Conservation (phyloP, 345 rosid species). For the Citrus inodora region DNA sequence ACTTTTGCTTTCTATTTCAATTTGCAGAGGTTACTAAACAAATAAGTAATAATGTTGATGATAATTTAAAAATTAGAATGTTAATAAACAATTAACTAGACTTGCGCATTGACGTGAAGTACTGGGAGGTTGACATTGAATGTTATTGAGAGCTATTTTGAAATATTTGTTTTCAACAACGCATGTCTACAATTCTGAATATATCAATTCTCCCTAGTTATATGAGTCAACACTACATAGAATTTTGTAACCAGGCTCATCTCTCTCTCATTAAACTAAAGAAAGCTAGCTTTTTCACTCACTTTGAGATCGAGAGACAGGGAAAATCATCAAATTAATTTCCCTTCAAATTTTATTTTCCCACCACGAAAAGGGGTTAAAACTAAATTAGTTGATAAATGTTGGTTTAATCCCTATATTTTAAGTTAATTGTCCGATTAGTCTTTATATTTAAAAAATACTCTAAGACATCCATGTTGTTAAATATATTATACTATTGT, state of each 20-base stretch:
- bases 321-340: not conserved
- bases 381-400: too few relatives aligned
- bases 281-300: too few relatives aligned
- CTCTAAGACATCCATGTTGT: fast-evolving
- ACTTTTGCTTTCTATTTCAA: not conserved
- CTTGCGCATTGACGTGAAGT: not conserved
- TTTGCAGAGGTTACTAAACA: not conserved
- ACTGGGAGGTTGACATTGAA: slow-evolving; percentile 6
- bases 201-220: not conserved
- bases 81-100: not conserved
- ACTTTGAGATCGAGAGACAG: too few relatives aligned
- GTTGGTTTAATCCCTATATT: too few relatives aligned
- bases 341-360: not conserved
- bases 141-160: not conserved
- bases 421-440: too few relatives aligned
- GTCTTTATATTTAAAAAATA: too few relatives aligned
- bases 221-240: not conserved
- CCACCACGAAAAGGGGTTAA: too few relatives aligned
- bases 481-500: too few relatives aligned
- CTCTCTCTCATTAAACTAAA: not conserved
- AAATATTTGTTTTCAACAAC: not conserved
- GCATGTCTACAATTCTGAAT: not conserved
- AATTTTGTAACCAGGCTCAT: not conserved
- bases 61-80: not conserved
- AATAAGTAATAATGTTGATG: not conserved